A percentile compares a stretch with the other conserved stretches of the same genome.
Evolutionary conservation across 805 yeast genomes (phyloP).

Genomic region (Maudiozyma serrabonitensis): DNA sequence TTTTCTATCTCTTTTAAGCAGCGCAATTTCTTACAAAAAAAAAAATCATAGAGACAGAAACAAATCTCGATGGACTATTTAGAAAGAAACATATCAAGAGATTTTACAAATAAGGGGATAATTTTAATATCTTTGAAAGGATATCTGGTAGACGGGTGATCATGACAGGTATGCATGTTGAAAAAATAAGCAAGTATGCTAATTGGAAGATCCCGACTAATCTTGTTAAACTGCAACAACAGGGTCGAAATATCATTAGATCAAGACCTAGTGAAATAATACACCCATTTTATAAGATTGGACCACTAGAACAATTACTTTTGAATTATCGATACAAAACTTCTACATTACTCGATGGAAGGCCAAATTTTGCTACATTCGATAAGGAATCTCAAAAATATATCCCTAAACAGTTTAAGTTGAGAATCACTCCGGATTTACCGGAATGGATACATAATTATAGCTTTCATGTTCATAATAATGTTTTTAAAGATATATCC

Average conservation of each 20-base stretch:
- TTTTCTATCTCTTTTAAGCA: background rate
- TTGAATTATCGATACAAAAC: slow-evolving; percentile 15
- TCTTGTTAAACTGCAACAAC: background rate
- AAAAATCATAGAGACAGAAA: no score
- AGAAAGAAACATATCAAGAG: no score
- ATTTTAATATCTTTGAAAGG: no score
- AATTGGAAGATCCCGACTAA: slow-evolving; percentile 1
- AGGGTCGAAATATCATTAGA: background rate
- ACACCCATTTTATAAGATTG: slow-evolving; percentile 24
- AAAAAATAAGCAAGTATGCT: background rate
- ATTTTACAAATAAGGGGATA: no score
- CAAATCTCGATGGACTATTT: no score
- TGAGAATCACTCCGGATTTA: slow-evolving; percentile 7
- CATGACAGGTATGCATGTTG: no score
- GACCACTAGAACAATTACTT: slow-evolving; percentile 14
- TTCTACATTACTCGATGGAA: slow-evolving; percentile 15
- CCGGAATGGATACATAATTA: slow-evolving; percentile 15
- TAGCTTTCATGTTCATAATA: background rate
- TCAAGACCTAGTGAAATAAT: slow-evolving; percentile 8
- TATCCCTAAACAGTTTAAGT: slow-evolving; percentile 2
- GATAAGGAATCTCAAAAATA: background rate
- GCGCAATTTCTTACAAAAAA: no score
- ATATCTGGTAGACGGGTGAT: no score
- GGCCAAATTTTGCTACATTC: slow-evolving; percentile 8
- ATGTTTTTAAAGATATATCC: background rate